Evolutionary conservation across 2,329 filamentous ascomycete species (phyloP).

Genomic region (Epichloe sp.): DNA sequence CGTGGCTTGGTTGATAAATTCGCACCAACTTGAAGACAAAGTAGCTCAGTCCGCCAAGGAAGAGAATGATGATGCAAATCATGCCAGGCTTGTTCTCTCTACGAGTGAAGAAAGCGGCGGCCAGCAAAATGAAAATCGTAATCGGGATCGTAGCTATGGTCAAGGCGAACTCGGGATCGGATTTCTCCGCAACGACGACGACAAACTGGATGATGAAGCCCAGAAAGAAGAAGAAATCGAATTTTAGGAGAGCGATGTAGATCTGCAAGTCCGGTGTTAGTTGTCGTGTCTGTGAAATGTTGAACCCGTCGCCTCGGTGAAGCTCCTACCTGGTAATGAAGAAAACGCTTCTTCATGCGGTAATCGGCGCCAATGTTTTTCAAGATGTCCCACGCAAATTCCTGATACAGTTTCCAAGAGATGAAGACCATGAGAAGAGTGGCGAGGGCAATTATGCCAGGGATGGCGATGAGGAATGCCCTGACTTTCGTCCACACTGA

Average conservation of each 20-base stretch:
- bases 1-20: conserved; percentile 63
- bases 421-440: conserved; percentile 62
- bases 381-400: conserved; percentile 98
- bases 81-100: conserved; percentile 73
- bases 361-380: conserved; percentile 98
- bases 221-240: conserved; percentile 99
- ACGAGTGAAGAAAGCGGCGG: conserved; percentile 74
- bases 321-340: conserved; percentile 73
- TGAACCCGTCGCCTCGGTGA: conserved; percentile 10
- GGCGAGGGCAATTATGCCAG: conserved; percentile 65
- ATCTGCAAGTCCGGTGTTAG: conserved; percentile 43
- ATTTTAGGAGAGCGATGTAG: conserved; percentile 94
- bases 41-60: conserved; percentile 80
- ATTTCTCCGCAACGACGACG: conserved; percentile 65
- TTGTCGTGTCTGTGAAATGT: no score
- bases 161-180: conserved; percentile 65
- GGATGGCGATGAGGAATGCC: conserved; percentile 74
- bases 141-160: conserved; percentile 84
- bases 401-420: conserved; percentile 92
- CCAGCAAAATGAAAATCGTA: conserved; percentile 76
- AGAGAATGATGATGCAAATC: conserved; percentile 65
- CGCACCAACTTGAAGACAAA: conserved; percentile 97
- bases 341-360: conserved; percentile 89
- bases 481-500: conserved; percentile 56
- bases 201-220: conserved; percentile 97